These are phyloP conservation scores for Trichophyton benhamiae DNA, from an alignment of 2,329 filamentous ascomycete species.

Conservation along the genomic window DNA sequence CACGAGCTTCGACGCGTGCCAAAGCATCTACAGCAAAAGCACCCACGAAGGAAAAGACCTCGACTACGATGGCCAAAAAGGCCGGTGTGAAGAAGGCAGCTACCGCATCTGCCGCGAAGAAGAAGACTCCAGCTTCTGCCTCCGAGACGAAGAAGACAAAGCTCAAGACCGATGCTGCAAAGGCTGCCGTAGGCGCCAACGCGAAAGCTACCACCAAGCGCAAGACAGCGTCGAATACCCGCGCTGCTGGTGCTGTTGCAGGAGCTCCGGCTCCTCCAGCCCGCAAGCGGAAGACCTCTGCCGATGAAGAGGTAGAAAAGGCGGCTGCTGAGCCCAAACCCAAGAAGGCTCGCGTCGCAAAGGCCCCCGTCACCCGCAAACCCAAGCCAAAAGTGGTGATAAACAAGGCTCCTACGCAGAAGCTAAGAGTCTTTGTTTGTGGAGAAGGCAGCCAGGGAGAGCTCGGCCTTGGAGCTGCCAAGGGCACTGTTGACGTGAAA, in stretches of 20 bases:
- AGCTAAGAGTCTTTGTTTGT: slow-evolving; percentile 64
- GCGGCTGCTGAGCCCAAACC: slow-evolving; percentile 8
- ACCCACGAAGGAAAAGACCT: neutral
- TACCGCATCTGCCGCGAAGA: neutral
- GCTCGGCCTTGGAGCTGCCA: slow-evolving; percentile 60
- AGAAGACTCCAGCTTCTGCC: slow-evolving; percentile 4
- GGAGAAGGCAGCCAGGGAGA: slow-evolving; percentile 72
- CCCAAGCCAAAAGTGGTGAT: slow-evolving; percentile 32
- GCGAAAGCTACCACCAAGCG: slow-evolving; percentile 4
- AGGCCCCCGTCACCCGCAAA: slow-evolving; percentile 6
- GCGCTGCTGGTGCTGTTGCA: neutral
- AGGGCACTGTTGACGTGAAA: slow-evolving; percentile 58
- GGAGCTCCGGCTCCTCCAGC: slow-evolving; percentile 17
- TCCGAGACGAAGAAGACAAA: slow-evolving; percentile 5
- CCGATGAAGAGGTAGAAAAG: slow-evolving; percentile 14
- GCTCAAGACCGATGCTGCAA: slow-evolving; percentile 3
- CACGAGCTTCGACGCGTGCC: slow-evolving; percentile 1
- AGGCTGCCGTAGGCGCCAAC: neutral
- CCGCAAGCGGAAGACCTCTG: slow-evolving; percentile 5
- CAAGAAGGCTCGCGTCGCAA: slow-evolving; percentile 16
- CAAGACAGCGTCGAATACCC: neutral
- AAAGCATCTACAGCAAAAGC: slow-evolving; percentile 1
- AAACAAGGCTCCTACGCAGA: slow-evolving; percentile 46
- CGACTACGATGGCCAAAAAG: slow-evolving; percentile 3
- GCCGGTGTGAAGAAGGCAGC: slow-evolving; percentile 4